Conservation (phyloP, 768 basidiomycete species). For the Russula sp. region DNA sequence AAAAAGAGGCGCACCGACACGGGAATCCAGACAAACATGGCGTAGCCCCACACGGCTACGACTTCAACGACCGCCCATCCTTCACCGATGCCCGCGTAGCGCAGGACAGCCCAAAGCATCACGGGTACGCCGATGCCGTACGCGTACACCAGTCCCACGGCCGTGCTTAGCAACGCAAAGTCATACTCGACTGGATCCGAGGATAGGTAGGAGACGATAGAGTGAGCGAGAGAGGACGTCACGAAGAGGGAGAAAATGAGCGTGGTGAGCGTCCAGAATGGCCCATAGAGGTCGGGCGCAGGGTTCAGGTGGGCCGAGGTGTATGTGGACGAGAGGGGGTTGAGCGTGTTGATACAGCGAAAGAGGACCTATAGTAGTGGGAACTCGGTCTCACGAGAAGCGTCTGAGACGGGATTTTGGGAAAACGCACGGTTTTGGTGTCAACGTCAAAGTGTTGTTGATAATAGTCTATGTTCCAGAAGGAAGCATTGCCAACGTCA, state of each 20-base stretch:
- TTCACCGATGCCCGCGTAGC: slow-evolving; percentile 83
- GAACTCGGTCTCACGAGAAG: not conserved
- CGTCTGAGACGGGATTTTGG: not conserved
- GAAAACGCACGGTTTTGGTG: slow-evolving; percentile 53
- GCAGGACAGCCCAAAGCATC: slow-evolving; percentile 74
- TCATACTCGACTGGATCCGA: slow-evolving; percentile 68
- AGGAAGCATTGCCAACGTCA: slow-evolving; percentile 45
- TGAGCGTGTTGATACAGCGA: slow-evolving; percentile 71
- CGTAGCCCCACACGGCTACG: slow-evolving; percentile 75
- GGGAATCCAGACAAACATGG: slow-evolving; percentile 83
- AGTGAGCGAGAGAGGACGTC: slow-evolving; percentile 86
- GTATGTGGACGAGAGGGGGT: slow-evolving; percentile 65
- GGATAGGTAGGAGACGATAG: slow-evolving; percentile 82
- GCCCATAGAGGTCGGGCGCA: slow-evolving; percentile 73
- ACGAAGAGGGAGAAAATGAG: slow-evolving; percentile 91
- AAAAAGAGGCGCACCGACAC: slow-evolving; percentile 53
- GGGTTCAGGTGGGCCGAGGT: slow-evolving; percentile 58
- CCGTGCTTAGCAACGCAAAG: slow-evolving; percentile 78
- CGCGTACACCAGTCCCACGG: slow-evolving; percentile 76
- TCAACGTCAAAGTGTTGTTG: slow-evolving; percentile 87
- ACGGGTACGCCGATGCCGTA: slow-evolving; percentile 84
- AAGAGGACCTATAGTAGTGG: slow-evolving; percentile 47
- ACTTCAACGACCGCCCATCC: slow-evolving; percentile 81
- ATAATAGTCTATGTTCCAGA: slow-evolving; percentile 80
- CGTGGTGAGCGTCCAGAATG: slow-evolving; percentile 97